Evolutionary conservation across 2,329 filamentous ascomycete genomes (phyloP).

Genomic region (Conoideocrella luteorostrata): DNA sequence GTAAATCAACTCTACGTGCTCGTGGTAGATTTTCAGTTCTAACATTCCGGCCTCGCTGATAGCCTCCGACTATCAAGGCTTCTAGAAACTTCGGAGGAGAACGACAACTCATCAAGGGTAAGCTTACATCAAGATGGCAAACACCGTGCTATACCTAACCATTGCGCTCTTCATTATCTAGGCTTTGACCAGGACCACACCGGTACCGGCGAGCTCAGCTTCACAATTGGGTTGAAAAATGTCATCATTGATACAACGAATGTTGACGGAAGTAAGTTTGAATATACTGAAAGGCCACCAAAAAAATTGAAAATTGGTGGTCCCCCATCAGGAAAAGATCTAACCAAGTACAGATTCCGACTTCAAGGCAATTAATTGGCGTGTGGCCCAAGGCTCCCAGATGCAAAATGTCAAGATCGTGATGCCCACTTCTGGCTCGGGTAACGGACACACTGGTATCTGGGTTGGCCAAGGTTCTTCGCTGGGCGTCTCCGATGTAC

Average conservation of each 20-base stretch:
- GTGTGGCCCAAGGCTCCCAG: conserved; percentile 36
- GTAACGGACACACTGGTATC: conserved; percentile 35
- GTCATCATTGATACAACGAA: conserved; percentile 34
- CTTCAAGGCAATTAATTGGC: conserved; percentile 37
- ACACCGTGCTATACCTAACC: background rate
- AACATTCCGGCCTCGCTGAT: background rate
- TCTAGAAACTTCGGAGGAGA: conserved; percentile 26
- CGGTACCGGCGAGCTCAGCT: conserved; percentile 32
- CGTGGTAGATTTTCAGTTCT: background rate
- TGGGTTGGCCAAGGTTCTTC: conserved; percentile 33
- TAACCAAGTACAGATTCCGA: conserved; percentile 13
- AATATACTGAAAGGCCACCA: too few species aligned
- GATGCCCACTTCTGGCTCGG: conserved; percentile 29
- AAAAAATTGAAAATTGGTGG: too few species aligned
- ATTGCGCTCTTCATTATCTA: background rate
- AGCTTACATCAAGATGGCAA: background rate
- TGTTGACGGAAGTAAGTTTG: conserved; percentile 22
- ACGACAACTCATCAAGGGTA: conserved; percentile 26
- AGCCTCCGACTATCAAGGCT: conserved; percentile 36
- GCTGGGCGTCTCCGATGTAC: conserved; percentile 33
- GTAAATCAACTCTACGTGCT: conserved; percentile 6
- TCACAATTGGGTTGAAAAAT: conserved; percentile 37
- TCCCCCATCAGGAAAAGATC: too few species aligned
- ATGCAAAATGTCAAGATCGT: conserved; percentile 36
- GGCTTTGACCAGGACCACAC: conserved; percentile 24